Evolutionary conservation across 805 yeast species (phyloP).

Genomic region (Nakazawaea populi): DNA sequence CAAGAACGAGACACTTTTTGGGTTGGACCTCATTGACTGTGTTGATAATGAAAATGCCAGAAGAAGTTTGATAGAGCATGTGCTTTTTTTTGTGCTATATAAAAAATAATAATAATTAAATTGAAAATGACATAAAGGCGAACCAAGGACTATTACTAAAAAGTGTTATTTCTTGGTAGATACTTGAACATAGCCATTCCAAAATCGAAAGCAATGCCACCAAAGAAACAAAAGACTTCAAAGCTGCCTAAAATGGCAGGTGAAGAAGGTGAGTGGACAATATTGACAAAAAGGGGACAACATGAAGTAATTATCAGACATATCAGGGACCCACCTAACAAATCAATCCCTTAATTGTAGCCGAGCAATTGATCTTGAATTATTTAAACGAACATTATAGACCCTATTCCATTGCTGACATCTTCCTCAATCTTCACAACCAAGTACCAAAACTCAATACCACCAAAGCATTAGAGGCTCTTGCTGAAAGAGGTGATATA

Average conservation of each 20-base stretch:
- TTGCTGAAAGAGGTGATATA: conserved; percentile 28
- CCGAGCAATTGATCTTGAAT: conserved; percentile 26
- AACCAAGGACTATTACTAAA: conserved; percentile 1
- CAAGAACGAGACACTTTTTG: conserved; percentile 81
- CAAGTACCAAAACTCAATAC: conserved; percentile 28
- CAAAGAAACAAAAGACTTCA: conserved; percentile 11
- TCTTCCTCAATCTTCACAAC: conserved; percentile 38
- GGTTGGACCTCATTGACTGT: conserved; percentile 92
- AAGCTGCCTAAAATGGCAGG: conserved; percentile 9
- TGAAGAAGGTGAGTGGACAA: conserved; percentile 14
- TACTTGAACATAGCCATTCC: no score
- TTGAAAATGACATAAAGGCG: not conserved
- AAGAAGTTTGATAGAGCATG: conserved; percentile 15
- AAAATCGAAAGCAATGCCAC: conserved; percentile 2
- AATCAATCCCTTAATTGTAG: conserved; percentile 8
- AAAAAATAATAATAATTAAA: not conserved
- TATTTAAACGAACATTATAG: conserved; percentile 39
- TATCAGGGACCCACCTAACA: no score
- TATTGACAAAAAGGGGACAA: no score
- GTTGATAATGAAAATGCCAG: conserved; percentile 81
- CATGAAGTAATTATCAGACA: no score
- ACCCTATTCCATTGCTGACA: conserved; percentile 43
- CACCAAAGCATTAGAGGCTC: conserved; percentile 28
- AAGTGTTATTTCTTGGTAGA: not conserved
- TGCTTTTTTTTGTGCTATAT: not conserved